Evolutionary conservation across 345 rosid genomes (phyloP).

Genomic region (Citrus reticulata): DNA sequence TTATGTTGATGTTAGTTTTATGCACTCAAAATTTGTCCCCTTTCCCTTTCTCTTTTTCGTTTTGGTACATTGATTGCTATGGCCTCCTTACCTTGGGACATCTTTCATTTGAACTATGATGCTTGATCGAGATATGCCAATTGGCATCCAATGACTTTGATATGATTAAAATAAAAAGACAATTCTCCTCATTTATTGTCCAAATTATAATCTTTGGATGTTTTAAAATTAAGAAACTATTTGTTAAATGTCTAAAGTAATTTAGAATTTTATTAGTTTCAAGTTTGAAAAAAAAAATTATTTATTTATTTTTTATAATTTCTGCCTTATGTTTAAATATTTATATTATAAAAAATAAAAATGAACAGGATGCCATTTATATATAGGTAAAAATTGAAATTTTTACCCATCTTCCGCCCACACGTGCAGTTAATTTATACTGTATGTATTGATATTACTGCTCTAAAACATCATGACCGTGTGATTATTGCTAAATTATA

Average conservation of each 20-base stretch:
- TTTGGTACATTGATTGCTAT: not conserved
- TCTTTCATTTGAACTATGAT: not conserved
- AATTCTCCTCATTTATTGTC: no score
- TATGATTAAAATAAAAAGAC: not conserved
- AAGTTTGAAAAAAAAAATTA: no score
- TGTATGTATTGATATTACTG: not conserved
- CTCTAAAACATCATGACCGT: slow-evolving; percentile 1
- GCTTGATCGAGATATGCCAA: not conserved
- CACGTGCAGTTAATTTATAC: not conserved
- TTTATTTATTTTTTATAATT: no score
- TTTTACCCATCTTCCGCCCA: not conserved
- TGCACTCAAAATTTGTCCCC: not conserved
- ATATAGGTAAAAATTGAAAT: not conserved
- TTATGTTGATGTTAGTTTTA: not conserved
- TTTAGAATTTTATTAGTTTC: no score
- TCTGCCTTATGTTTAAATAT: no score
- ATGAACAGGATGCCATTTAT: no score
- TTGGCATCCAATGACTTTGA: not conserved
- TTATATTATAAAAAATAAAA: no score
- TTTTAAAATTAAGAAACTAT: no score
- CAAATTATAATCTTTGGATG: no score
- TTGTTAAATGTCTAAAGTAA: no score
- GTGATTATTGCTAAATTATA: slow-evolving; percentile 1
- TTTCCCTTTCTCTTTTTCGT: not conserved
- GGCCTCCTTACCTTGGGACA: not conserved